phyloP scores from a whole-genome alignment of 768 basidiomycete species.

The Pisolithus microcarpus region DNA sequence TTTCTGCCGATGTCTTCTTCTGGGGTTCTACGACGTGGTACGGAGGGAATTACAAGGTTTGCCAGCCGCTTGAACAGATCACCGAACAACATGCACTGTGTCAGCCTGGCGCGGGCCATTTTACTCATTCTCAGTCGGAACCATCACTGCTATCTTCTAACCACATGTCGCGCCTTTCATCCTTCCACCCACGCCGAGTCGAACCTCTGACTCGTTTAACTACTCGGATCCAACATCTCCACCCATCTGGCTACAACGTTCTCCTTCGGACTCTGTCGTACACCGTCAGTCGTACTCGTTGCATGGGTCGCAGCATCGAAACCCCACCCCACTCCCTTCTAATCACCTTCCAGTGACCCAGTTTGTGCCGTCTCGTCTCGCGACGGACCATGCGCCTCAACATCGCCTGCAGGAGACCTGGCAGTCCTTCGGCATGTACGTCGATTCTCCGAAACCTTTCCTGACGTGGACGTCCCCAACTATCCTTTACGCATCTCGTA shows the following conservation, averaged over 20 bases:
- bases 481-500: neutral
- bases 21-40: neutral
- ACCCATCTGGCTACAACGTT: too few species aligned
- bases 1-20: neutral
- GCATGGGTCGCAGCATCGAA: too few species aligned
- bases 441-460: conserved; percentile 19
- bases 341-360: conserved; percentile 2
- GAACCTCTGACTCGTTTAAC: too few species aligned
- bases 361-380: conserved; percentile 12
- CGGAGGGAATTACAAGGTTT: neutral
- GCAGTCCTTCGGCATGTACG: conserved; percentile 60
- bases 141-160: too few species aligned
- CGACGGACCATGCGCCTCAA: conserved; percentile 45
- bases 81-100: conserved; percentile 4
- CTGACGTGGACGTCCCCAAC: conserved; percentile 1
- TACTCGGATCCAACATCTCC: too few species aligned
- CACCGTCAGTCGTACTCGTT: too few species aligned
- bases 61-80: neutral
- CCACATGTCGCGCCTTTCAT: too few species aligned
- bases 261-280: too few species aligned
- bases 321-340: too few species aligned
- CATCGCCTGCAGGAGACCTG: conserved; percentile 59
- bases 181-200: too few species aligned
- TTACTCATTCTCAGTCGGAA: too few species aligned
- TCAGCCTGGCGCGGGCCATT: too few species aligned